Conservation (phyloP, 2,329 filamentous ascomycete species). For the Hymenoscyphus occultus region DNA sequence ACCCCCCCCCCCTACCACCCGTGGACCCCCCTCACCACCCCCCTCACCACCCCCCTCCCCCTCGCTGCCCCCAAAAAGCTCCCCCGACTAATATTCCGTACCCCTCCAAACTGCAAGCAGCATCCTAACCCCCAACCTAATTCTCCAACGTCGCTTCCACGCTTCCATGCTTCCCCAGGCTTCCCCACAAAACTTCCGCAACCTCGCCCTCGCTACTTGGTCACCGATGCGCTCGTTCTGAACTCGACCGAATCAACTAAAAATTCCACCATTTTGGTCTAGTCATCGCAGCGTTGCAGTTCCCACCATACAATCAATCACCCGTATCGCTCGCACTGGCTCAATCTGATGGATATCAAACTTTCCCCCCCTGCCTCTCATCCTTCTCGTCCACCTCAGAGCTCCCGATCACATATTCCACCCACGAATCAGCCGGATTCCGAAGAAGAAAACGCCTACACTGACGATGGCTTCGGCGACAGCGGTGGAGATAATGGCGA, state of each 20-base stretch:
- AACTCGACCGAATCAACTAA: not conserved
- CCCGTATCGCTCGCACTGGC: not conserved
- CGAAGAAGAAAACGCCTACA: slow-evolving; percentile 35
- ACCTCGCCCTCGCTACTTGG: not conserved
- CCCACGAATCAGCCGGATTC: slow-evolving; percentile 33
- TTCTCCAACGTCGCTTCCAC: not conserved
- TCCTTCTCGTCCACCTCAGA: slow-evolving; percentile 28
- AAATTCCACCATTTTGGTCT: not conserved
- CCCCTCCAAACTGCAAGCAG: too few species aligned
- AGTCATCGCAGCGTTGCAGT: not conserved
- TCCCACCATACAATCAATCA: not conserved
- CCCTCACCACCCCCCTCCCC: too few species aligned
- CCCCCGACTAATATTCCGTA: too few species aligned
- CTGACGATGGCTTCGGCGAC: slow-evolving; percentile 28
- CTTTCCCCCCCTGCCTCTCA: slow-evolving; percentile 29
- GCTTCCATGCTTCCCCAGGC: not conserved
- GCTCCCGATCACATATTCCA: slow-evolving; percentile 10
- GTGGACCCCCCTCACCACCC: too few species aligned
- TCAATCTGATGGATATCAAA: slow-evolving; percentile 31
- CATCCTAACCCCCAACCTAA: not conserved
- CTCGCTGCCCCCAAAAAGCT: too few species aligned
- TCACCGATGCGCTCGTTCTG: not conserved
- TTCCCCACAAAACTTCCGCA: slow-evolving; percentile 3
- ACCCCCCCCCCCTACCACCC: too few species aligned
- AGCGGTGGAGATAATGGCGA: slow-evolving; percentile 35